Evolutionary conservation across 2,329 filamentous ascomycete genomes (phyloP).

Genomic region (Diaporthe citrichinensis): DNA sequence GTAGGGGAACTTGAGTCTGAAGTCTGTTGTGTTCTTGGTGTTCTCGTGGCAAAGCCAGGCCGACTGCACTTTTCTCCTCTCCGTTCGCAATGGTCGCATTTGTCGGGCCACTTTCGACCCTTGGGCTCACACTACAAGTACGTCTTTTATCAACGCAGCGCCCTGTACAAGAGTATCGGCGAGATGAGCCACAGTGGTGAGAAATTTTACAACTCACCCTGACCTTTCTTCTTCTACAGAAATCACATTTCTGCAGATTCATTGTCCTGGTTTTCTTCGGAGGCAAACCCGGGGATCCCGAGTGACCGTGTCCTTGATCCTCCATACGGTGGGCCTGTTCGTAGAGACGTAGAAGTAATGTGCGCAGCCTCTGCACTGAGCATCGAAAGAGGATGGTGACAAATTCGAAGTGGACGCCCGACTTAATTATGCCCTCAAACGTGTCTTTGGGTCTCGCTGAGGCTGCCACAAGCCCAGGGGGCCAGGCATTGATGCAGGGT

Average conservation of each 20-base stretch:
- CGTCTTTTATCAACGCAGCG: background rate
- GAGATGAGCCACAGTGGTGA: background rate
- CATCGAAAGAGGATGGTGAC: background rate
- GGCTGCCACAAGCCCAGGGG: background rate
- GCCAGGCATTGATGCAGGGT: background rate
- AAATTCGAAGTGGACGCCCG: background rate
- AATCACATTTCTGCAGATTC: constrained; percentile 8
- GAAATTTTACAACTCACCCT: background rate
- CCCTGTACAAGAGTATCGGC: no score
- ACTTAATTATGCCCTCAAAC: background rate
- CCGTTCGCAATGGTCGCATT: background rate
- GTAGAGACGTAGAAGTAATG: no score
- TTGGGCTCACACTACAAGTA: background rate
- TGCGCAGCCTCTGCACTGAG: no score
- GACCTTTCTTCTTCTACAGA: background rate
- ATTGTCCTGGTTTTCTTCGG: background rate
- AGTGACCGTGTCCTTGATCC: background rate
- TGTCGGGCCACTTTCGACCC: background rate
- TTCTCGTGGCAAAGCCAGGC: background rate
- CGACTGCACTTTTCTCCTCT: constrained; percentile 6
- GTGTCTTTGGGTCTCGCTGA: background rate
- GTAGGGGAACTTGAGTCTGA: no score
- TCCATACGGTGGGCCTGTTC: background rate
- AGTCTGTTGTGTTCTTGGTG: background rate
- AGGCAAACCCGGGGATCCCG: no score